Percentiles rank a stretch among this genome's conserved stretches.
These are phyloP conservation scores for Boletus pseudo-olivaceus DNA, from an alignment of 768 basidiomycete species.

Conservation along the genomic window DNA sequence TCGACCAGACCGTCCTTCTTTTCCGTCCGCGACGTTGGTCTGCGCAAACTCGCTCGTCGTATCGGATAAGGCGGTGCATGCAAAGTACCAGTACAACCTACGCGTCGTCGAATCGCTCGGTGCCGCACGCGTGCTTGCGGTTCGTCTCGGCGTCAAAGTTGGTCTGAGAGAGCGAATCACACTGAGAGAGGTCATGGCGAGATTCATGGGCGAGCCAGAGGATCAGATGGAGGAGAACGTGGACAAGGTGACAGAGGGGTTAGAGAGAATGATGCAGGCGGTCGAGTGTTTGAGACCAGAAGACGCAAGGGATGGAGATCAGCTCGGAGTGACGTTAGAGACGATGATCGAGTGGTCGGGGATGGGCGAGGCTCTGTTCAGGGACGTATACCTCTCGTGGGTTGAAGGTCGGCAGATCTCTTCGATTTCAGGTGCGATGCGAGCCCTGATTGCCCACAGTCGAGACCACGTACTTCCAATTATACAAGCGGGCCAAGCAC, in stretches of 20 bases:
- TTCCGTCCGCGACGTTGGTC: conserved; percentile 30
- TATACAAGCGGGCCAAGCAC: conserved; percentile 80
- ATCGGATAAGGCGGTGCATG: conserved; percentile 74
- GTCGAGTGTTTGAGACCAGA: conserved; percentile 53
- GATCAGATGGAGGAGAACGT: conserved; percentile 39
- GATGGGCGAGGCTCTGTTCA: conserved; percentile 51
- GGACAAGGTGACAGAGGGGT: conserved; percentile 41
- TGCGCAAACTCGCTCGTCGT: conserved; percentile 62
- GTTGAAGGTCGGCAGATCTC: conserved; percentile 57
- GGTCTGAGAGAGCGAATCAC: conserved; percentile 49
- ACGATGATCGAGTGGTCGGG: conserved; percentile 71
- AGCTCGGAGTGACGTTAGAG: conserved; percentile 66
- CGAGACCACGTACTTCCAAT: conserved; percentile 75
- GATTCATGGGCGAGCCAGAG: conserved; percentile 46
- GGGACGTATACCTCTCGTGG: conserved; percentile 72
- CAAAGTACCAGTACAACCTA: conserved; percentile 79
- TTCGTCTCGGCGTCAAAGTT: conserved; percentile 46
- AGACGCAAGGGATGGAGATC: conserved; percentile 32
- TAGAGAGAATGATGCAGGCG: conserved; percentile 46
- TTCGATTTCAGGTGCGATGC: background rate
- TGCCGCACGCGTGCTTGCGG: conserved; percentile 70
- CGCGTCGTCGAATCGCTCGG: conserved; percentile 90
- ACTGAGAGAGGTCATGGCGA: conserved; percentile 61
- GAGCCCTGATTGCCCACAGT: conserved; percentile 34
- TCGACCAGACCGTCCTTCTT: conserved; percentile 8